phyloP scores from a whole-genome alignment of 768 basidiomycete species.

The Lentinula guzmanii region DNA sequence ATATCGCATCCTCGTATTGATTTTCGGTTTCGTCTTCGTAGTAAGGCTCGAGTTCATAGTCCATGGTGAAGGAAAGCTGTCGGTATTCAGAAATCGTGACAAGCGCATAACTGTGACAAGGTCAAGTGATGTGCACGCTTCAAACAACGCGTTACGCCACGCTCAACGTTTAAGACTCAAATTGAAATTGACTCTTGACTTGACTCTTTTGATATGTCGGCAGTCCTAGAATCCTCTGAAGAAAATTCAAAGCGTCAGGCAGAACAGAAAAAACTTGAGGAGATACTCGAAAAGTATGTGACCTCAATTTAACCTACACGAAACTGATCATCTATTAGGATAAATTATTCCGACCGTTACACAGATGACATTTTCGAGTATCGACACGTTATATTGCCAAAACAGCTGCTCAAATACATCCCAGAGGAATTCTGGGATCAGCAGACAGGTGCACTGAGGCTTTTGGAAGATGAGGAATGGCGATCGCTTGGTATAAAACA shows the following conservation, averaged over 20 bases:
- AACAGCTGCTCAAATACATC: constrained; percentile 88
- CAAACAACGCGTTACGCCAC: no score
- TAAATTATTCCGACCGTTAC: constrained; percentile 89
- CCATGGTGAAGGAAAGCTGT: neutral
- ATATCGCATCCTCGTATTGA: neutral
- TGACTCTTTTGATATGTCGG: constrained; percentile 14
- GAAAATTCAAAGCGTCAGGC: constrained; percentile 31
- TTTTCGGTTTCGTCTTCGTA: neutral
- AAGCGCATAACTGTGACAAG: neutral
- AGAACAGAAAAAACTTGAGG: constrained; percentile 52
- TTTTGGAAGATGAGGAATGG: constrained; percentile 89
- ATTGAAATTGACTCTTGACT: no score
- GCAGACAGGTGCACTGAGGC: constrained; percentile 73
- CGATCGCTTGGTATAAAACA: constrained; percentile 94
- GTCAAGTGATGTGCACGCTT: neutral
- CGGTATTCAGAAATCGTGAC: neutral
- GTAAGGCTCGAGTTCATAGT: neutral
- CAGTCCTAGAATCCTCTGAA: constrained; percentile 21
- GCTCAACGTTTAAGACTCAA: neutral
- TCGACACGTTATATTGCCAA: constrained; percentile 94
- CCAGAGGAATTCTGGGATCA: constrained; percentile 81
- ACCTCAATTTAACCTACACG: constrained; percentile 7
- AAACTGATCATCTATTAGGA: constrained; percentile 37
- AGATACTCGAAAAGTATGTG: constrained; percentile 72
- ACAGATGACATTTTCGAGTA: constrained; percentile 93